A percentile compares a stretch with the other conserved stretches of the same genome.
phyloP scores from a whole-genome alignment of 768 basidiomycete genomes.

The Russula lepida region DNA sequence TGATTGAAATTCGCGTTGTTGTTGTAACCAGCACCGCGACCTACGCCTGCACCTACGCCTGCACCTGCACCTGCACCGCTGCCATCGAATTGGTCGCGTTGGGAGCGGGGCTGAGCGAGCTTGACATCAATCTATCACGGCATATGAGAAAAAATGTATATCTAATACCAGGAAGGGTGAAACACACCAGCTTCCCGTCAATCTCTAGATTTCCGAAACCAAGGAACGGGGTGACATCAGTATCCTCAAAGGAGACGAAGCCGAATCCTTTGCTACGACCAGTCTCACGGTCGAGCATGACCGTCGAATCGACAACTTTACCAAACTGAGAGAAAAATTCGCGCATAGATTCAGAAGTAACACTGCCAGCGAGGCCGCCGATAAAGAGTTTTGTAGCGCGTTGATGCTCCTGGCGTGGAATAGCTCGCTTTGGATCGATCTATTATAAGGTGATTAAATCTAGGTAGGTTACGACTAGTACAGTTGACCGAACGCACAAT shows the following conservation, averaged over 20 bases:
- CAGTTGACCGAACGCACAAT: constrained; percentile 48
- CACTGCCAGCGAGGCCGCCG: constrained; percentile 81
- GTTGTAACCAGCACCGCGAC: constrained; percentile 25
- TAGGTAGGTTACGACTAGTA: neutral
- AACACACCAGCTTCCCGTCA: constrained; percentile 82
- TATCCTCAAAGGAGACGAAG: constrained; percentile 90
- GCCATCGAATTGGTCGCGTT: constrained; percentile 44
- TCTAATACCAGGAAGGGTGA: neutral
- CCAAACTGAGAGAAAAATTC: constrained; percentile 90
- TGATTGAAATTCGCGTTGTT: constrained; percentile 38
- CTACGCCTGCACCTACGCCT: neutral
- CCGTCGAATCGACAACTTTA: constrained; percentile 90
- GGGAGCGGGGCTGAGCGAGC: constrained; percentile 81
- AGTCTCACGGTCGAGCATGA: constrained; percentile 95
- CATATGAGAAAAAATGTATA: neutral
- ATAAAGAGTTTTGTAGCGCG: constrained; percentile 91
- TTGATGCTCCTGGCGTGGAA: constrained; percentile 90
- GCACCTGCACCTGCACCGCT: neutral
- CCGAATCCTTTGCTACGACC: constrained; percentile 93
- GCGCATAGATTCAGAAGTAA: constrained; percentile 87
- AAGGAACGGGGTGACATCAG: constrained; percentile 78
- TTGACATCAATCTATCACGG: constrained; percentile 82
- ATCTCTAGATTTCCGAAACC: constrained; percentile 79
- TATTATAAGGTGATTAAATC: constrained; percentile 28
- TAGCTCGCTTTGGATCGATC: constrained; percentile 98